Evolutionary conservation across 495 filamentous ascomycete species (phyloP).

Genomic region (Aspergillus sparsus): DNA sequence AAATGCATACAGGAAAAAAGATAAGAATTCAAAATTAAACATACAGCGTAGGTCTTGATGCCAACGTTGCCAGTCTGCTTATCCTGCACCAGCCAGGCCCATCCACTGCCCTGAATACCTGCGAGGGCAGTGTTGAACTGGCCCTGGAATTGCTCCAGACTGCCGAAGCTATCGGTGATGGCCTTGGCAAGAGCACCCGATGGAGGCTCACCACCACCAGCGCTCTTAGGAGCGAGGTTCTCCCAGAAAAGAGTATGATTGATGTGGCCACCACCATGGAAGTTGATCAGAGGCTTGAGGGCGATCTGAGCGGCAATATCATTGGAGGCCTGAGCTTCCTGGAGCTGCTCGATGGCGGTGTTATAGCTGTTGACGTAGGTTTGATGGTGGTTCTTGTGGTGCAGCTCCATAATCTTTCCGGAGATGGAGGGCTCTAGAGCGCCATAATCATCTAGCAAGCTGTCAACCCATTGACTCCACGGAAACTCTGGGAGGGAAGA

Average conservation of each 20-base stretch:
- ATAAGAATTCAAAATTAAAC: conserved; percentile 18
- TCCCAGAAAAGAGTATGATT: conserved; percentile 95
- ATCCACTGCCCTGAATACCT: conserved; percentile 90
- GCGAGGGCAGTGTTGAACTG: conserved; percentile 78
- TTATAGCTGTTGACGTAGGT: conserved; percentile 73
- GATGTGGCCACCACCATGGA: conserved; percentile 92
- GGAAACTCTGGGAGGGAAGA: background rate
- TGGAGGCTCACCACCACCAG: conserved; percentile 75
- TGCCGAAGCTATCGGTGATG: conserved; percentile 77
- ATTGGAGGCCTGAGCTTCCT: conserved; percentile 51
- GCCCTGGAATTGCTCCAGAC: conserved; percentile 70
- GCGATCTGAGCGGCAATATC: conserved; percentile 70
- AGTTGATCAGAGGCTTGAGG: conserved; percentile 87
- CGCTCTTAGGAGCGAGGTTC: conserved; percentile 75
- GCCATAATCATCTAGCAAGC: conserved; percentile 70
- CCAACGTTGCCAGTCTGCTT: conserved; percentile 69
- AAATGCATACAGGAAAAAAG: background rate
- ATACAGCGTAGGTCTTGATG: conserved; percentile 75
- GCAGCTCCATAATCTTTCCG: conserved; percentile 96
- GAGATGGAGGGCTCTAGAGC: conserved; percentile 94
- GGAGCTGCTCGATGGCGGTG: conserved; percentile 57
- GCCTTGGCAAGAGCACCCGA: conserved; percentile 63
- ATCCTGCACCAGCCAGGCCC: conserved; percentile 93
- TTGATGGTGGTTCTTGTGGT: conserved; percentile 70
- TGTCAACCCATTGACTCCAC: conserved; percentile 19